A percentile compares a stretch with the other conserved stretches of the same genome.
Conservation (phyloP, 345 rosid genomes). For the Syzygium jambos region DNA sequence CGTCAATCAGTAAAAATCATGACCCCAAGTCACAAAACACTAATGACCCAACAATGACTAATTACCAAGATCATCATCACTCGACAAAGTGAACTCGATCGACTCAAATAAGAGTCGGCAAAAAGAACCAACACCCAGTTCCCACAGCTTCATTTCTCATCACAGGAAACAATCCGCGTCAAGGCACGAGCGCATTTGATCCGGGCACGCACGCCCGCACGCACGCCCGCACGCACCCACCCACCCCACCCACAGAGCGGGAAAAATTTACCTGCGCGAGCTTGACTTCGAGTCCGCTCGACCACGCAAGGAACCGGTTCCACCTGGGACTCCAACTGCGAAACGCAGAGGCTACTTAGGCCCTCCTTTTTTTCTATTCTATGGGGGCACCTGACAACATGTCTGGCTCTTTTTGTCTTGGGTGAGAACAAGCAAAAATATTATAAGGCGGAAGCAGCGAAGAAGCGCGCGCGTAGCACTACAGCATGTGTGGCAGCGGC, state of each 20-base stretch:
- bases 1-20: neutral
- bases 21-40: neutral
- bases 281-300: neutral
- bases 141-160: neutral
- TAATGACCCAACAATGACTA: neutral
- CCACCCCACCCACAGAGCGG: neutral
- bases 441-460: neutral
- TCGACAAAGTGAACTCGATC: neutral
- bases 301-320: neutral
- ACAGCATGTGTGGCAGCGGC: neutral
- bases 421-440: neutral
- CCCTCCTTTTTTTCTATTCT: neutral
- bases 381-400: neutral
- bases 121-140: neutral
- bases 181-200: neutral
- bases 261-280: neutral
- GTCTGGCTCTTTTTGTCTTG: neutral
- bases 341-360: neutral
- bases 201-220: neutral
- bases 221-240: neutral
- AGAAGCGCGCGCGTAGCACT: neutral
- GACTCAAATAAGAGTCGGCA: neutral
- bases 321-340: neutral
- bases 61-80: neutral
- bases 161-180: neutral